Evolutionary conservation across 2,329 filamentous ascomycete species (phyloP), one percentile per base, ranked within the genome.

Genomic region (Phaeosphaeria sp.): DNA sequence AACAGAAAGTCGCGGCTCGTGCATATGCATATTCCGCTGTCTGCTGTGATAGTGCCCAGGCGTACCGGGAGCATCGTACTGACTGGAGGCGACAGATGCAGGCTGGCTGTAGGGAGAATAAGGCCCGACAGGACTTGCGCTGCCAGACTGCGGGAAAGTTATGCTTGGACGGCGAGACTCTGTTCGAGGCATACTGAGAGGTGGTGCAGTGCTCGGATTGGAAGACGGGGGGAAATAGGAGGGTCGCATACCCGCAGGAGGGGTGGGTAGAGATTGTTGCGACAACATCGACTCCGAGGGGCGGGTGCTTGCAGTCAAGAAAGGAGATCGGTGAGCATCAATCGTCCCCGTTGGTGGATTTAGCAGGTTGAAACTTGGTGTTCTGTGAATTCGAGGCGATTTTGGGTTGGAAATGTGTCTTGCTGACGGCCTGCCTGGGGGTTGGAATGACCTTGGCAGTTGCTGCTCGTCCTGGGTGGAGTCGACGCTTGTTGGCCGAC

Each of bases 341-440:
- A 83, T 81, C 1, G 80, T 82, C 22, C 77, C 80, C 18, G 79
- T 80, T 0, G 77, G 73, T 30, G 76, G 75, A 47, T 78, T 78
- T 36, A 83, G 65, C 54, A 76, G 46, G 30, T 80, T 80, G 13
- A 84, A 67, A 65, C 84, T 87, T 18, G 82, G 78, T 23, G 83
- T 79, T 59, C 86, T 82, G 53, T 79, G 77, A 42, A 81, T 52
- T 4, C 69, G 75, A 10, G 86, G 86, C 10, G 87, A 88, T 62
- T 82, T 81, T 0, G 87, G 85, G 11, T 84, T 87, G 59, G 87
- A 69, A n/a, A 86, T 82, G 33, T 82, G 82, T 62, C 85, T 79
- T 54, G 77, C 48, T 46, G 67, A 60, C 39, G 67, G 68, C 25
- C 64, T 65, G 41, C 66, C 64, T 27, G 69, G 69, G 4, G 65